phyloP scores from a whole-genome alignment of 768 basidiomycete genomes.

The Lactifluus volemus region DNA sequence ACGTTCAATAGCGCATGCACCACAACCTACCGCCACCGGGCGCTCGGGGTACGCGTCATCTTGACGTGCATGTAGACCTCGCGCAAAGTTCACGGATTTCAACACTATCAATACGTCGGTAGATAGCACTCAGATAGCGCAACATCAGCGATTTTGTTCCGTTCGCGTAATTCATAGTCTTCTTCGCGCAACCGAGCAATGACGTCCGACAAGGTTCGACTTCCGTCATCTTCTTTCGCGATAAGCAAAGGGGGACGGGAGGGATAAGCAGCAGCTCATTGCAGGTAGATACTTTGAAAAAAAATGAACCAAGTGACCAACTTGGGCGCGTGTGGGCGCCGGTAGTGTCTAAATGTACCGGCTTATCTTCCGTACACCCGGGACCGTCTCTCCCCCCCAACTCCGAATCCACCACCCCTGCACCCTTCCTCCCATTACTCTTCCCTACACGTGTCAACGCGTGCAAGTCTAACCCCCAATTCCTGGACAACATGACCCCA shows the following conservation, averaged over 20 bases:
- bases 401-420: neutral
- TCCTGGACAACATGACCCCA: neutral
- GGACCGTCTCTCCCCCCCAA: neutral
- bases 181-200: neutral
- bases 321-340: neutral
- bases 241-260: constrained; percentile 1
- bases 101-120: constrained; percentile 1
- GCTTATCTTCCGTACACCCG: neutral
- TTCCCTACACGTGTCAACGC: neutral
- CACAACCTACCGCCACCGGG: neutral
- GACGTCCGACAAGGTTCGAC: constrained; percentile 5
- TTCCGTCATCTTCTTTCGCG: constrained; percentile 11
- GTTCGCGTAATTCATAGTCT: constrained; percentile 4
- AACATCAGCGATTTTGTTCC: neutral
- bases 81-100: neutral
- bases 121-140: neutral
- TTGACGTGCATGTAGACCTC: neutral
- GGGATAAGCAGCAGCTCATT: neutral
- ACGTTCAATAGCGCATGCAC: neutral
- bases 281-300: neutral
- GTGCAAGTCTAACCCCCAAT: neutral
- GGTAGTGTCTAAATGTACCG: neutral
- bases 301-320: neutral
- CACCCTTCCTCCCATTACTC: neutral
- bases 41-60: neutral